phyloP scores from a whole-genome alignment of 2,329 filamentous ascomycete species.

The Leptographium galeiforme region DNA sequence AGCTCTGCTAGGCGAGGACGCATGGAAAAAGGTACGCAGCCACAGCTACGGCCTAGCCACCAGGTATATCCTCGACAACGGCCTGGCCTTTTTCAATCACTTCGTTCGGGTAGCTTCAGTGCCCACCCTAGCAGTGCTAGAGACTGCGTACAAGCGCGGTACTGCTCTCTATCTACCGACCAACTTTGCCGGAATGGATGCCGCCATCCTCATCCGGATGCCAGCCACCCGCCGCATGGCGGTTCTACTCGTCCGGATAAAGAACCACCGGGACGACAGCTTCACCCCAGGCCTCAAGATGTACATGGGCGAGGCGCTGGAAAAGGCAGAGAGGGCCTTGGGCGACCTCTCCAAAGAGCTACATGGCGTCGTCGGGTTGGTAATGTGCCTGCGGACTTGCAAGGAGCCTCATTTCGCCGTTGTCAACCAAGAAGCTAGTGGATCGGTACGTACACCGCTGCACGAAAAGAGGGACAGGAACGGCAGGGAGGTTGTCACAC shows the following conservation, averaged over 20 bases:
- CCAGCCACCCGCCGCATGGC: neutral
- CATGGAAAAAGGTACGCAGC: neutral
- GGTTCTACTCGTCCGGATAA: neutral
- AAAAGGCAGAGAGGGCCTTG: neutral
- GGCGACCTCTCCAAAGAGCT: neutral
- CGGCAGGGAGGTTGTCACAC: neutral
- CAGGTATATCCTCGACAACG: neutral
- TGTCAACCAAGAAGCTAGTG: neutral
- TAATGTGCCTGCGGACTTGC: neutral
- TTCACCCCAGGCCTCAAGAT: neutral
- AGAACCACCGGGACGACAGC: neutral
- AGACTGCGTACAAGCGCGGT: neutral
- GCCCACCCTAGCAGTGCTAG: neutral
- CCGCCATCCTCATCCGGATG: neutral
- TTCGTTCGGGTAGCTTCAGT: neutral
- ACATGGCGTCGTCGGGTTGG: neutral
- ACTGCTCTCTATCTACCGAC: neutral
- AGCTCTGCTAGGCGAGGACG: neutral
- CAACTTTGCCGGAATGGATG: slow-evolving; percentile 3
- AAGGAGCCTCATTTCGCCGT: neutral
- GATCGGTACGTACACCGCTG: neutral
- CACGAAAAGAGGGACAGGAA: neutral
- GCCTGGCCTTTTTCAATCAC: slow-evolving; percentile 1
- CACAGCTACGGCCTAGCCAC: neutral
- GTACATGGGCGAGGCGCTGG: neutral